A percentile compares a stretch with the other conserved stretches of the same genome.
These are phyloP conservation scores for Cicer arietinum DNA, from an alignment of 306 rosid species.

Conservation along the genomic window DNA sequence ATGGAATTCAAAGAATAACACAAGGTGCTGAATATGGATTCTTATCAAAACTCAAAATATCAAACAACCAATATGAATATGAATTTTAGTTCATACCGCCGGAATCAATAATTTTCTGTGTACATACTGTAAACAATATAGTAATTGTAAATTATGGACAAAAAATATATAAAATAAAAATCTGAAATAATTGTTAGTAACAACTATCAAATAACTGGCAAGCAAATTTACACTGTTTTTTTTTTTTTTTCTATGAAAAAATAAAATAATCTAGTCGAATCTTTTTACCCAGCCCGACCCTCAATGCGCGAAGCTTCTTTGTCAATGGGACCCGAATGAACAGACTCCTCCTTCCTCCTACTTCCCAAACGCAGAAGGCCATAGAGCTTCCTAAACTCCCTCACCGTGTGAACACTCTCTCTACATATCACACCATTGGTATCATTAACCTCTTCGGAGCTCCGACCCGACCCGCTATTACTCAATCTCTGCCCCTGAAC, in stretches of 20 bases:
- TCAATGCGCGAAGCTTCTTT: conserved; percentile 47
- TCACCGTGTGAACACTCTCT: conserved; percentile 69
- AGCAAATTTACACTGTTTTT: conserved; percentile 36
- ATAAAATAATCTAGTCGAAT: background rate
- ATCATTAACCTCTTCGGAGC: conserved; percentile 45
- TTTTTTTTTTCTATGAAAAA: background rate
- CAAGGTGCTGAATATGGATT: background rate
- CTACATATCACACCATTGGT: conserved; percentile 51
- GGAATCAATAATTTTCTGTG: conserved; percentile 15
- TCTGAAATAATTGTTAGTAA: conserved; percentile 34
- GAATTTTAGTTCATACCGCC: conserved; percentile 9
- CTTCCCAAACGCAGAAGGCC: conserved; percentile 84
- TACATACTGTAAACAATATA: background rate
- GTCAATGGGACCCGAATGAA: conserved; percentile 43
- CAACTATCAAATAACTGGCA: conserved; percentile 9
- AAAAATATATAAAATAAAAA: background rate
- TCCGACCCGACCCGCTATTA: conserved; percentile 61
- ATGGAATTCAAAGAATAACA: conserved; percentile 15
- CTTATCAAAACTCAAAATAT: background rate
- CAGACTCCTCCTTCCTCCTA: conserved; percentile 64
- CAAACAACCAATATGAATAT: background rate
- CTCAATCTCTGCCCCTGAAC: conserved; percentile 45
- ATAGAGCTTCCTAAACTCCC: conserved; percentile 79
- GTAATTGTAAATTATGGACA: background rate
- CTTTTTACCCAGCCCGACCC: conserved; percentile 33